Evolutionary conservation across 306 rosid genomes (phyloP), one percentile per base, ranked within the genome.

Genomic region (Potentilla sterilis): DNA sequence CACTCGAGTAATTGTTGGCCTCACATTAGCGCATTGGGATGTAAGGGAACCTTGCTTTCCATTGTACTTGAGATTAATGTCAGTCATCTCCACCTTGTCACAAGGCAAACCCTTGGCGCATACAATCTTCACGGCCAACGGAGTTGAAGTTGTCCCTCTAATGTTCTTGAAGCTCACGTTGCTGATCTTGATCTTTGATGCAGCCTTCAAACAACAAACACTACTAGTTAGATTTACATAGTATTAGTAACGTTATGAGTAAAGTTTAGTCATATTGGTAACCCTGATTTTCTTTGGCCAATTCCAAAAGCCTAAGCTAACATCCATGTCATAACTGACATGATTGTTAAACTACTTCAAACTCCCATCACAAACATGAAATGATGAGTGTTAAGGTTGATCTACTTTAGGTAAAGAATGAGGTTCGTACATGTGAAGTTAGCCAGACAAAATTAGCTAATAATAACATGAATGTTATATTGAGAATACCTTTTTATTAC

Each of bases 121-220:
- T 10, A n/a, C 15, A 12, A 58, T 24, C 65, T 24, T 58, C 65
- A 58, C 16, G 35, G 38, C 65, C 38, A 58, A 14, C 7, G 37
- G 65, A 28, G 35, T 28, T 0, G 35, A 28, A 58, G 65, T 10
- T 16, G 65, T 58, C 16, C 65, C 65, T 28, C 65, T 24, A 58
- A 58, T 58, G 65, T 58, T 58, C 65, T 7, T 58, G 38, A 24
- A 58, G 65, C 65, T 58, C 65, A 58, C 37, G 10, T 58, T 58
- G 37, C 65, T 58, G 38, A 58, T 58, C 65, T 24, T 58, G 16
- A 58, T 14, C 24, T 58, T 58, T 10, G 65, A 58, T 28, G 37
- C 1, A 22, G 35, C 14, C 65, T 58, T 58, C 10, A n/a, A 54
- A 19, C 4, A 54, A 54, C 28, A 54, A 48, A 54, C 19, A 54